These are phyloP conservation scores for Trametes sp. DNA, from an alignment of 1,284 basidiomycete species.

Conservation along the genomic window DNA sequence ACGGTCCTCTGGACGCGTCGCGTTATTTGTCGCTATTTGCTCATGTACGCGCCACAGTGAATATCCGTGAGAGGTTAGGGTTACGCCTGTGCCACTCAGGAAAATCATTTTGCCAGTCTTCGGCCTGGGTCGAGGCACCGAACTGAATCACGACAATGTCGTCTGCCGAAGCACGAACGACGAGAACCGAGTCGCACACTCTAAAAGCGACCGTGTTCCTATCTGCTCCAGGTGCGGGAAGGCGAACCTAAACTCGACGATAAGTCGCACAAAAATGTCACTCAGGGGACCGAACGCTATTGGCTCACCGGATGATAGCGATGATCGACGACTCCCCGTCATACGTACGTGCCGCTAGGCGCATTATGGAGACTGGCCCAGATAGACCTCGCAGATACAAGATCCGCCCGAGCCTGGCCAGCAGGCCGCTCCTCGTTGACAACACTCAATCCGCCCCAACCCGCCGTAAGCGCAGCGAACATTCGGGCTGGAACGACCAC, in stretches of 20 bases:
- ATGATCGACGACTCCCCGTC: constrained; percentile 3
- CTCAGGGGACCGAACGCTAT: constrained; percentile 10
- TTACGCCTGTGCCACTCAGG: constrained; percentile 7
- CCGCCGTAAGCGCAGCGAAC: constrained; percentile 10
- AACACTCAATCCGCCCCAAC: neutral
- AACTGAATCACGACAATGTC: neutral
- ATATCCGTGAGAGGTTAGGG: constrained; percentile 9
- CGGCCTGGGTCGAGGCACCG: constrained; percentile 5
- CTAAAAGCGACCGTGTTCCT: constrained; percentile 12
- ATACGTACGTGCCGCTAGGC: neutral
- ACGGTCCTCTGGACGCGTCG: constrained; percentile 15
- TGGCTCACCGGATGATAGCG: constrained; percentile 4
- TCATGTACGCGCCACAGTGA: constrained; percentile 25
- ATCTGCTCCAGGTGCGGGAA: neutral
- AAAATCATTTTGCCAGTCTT: constrained; percentile 16
- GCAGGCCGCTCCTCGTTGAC: constrained; percentile 6
- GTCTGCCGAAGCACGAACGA: neutral
- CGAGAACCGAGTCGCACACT: neutral
- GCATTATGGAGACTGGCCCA: neutral
- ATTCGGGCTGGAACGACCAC: constrained; percentile 26
- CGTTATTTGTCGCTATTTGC: constrained; percentile 31
- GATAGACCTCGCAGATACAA: neutral
- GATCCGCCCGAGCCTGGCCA: constrained; percentile 19
- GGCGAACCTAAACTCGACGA: neutral
- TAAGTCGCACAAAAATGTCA: constrained; percentile 12